Evolutionary conservation across 768 basidiomycete species (phyloP).

Genomic region (Lentinula boryana): DNA sequence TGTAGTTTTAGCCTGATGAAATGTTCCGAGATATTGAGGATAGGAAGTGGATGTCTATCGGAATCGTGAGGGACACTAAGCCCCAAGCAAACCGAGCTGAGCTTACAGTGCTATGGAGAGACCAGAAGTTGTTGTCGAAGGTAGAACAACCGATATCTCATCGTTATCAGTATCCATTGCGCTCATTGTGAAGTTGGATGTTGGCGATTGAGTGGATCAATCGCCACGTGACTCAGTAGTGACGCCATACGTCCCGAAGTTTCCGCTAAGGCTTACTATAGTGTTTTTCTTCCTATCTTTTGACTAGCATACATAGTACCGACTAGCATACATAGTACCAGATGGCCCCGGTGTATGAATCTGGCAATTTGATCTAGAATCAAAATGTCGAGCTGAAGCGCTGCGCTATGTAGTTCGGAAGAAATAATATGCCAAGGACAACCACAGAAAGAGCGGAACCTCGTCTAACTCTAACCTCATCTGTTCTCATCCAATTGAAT

Average conservation of each 20-base stretch:
- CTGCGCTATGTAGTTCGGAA: too few relatives aligned
- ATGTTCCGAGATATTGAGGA: slow-evolving; percentile 96
- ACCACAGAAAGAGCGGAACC: too few relatives aligned
- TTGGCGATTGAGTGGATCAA: not conserved
- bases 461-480: too few relatives aligned
- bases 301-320: too few relatives aligned
- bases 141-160: slow-evolving; percentile 67
- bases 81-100: not conserved
- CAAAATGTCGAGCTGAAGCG: too few relatives aligned
- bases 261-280: too few relatives aligned
- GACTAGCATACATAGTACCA: too few relatives aligned
- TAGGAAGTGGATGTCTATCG: slow-evolving; percentile 87
- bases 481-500: too few relatives aligned
- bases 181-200: slow-evolving; percentile 19
- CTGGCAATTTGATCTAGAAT: too few relatives aligned
- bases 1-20: slow-evolving; percentile 81
- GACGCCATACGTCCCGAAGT: not conserved
- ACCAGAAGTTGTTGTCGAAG: slow-evolving; percentile 66
- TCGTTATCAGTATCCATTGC: slow-evolving; percentile 67
- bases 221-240: not conserved
- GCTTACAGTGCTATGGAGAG: slow-evolving; percentile 70
- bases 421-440: too few relatives aligned
- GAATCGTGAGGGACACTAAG: slow-evolving; percentile 12
- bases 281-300: too few relatives aligned
- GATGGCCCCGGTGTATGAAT: too few relatives aligned